Conservation (phyloP, 345 rosid species). For the Camelina laxa region DNA sequence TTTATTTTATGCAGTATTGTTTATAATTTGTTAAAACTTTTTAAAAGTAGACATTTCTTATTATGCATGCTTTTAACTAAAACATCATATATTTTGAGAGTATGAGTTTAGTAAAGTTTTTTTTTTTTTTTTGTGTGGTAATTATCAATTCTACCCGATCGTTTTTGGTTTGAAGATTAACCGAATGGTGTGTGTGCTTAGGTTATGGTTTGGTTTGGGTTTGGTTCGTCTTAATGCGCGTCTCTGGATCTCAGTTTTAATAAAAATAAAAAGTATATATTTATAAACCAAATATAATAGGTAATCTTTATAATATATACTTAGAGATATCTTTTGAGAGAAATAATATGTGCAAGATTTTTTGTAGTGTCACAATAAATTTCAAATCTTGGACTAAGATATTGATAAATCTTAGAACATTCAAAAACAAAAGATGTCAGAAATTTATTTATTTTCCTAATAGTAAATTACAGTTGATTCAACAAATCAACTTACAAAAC, state of each 20-base stretch:
- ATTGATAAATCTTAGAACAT: conserved; percentile 21
- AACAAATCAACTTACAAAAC: not conserved
- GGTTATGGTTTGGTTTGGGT: not conserved
- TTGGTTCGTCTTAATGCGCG: not conserved
- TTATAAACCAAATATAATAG: not conserved
- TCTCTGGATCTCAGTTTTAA: not conserved
- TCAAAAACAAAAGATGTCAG: not conserved
- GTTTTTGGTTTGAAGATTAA: not conserved
- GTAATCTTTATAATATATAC: not conserved
- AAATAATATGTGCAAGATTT: conserved; percentile 18
- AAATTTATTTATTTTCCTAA: not conserved
- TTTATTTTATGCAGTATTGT: no score
- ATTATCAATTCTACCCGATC: no score
- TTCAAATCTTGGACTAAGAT: not conserved
- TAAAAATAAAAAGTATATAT: not conserved
- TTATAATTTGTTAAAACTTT: no score
- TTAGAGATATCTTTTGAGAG: not conserved
- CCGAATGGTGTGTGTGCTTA: not conserved
- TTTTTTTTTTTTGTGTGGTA: no score
- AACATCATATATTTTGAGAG: no score
- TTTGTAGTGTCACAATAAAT: not conserved
- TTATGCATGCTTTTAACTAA: no score
- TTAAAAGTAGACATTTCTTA: no score
- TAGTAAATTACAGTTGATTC: not conserved
- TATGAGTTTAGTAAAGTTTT: not conserved